phyloP scores from a whole-genome alignment of 768 basidiomycete species.

The Coprinopsis strossmayeri region DNA sequence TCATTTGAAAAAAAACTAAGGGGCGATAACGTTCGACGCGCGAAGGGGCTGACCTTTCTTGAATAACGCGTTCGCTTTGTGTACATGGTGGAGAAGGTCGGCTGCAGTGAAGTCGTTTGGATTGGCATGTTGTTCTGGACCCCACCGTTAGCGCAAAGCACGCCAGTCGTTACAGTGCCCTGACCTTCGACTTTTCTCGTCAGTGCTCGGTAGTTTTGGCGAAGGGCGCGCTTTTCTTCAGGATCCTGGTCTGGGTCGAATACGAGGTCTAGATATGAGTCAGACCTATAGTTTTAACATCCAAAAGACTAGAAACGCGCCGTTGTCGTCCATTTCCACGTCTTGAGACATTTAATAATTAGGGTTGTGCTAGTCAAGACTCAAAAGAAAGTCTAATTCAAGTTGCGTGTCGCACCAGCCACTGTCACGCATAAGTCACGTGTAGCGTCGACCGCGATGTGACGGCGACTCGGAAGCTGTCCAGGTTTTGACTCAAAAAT shows the following conservation, averaged over 20 bases:
- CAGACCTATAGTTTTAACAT: neutral
- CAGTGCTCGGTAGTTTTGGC: slow-evolving; percentile 67
- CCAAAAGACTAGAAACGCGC: slow-evolving; percentile 8
- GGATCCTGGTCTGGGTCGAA: slow-evolving; percentile 87
- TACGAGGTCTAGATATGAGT: slow-evolving; percentile 25
- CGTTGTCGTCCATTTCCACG: neutral
- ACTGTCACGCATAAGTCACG: too few relatives aligned
- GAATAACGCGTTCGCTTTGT: slow-evolving; percentile 56
- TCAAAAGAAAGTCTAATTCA: too few relatives aligned
- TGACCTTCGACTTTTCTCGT: slow-evolving; percentile 60
- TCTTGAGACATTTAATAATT: too few relatives aligned
- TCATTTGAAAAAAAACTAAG: neutral
- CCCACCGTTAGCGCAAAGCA: neutral
- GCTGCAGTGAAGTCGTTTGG: slow-evolving; percentile 51
- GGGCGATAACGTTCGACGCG: neutral
- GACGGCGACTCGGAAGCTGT: too few relatives aligned
- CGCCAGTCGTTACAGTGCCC: slow-evolving; percentile 10
- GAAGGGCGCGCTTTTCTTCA: slow-evolving; percentile 67
- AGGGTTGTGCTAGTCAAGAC: too few relatives aligned
- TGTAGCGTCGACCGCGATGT: too few relatives aligned
- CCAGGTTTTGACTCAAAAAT: slow-evolving; percentile 24
- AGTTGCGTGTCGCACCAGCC: too few relatives aligned
- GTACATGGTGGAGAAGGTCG: slow-evolving; percentile 48
- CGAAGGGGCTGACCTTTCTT: slow-evolving; percentile 39
- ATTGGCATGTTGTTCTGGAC: slow-evolving; percentile 40